A percentile compares a stretch with the other conserved stretches of the same genome.
Conservation (phyloP, 306 rosid species). For the Alnus rubra region DNA sequence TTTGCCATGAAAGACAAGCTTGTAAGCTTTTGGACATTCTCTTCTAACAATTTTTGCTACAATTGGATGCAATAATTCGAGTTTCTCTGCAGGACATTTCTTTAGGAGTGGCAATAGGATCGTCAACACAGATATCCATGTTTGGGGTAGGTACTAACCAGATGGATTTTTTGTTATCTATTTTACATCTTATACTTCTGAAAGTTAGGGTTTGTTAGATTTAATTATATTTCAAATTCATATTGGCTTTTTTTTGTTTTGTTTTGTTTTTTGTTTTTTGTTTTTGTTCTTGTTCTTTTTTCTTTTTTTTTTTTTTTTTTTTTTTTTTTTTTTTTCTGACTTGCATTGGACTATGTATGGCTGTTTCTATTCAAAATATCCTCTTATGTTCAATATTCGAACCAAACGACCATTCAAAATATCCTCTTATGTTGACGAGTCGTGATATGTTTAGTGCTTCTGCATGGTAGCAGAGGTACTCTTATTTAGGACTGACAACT, state of each 20-base stretch:
- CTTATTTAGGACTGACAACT: neutral
- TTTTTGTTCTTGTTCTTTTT: no score
- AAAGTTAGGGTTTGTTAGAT: neutral
- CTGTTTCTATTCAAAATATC: neutral
- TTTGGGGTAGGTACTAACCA: conserved; percentile 57
- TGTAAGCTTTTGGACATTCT: conserved; percentile 39
- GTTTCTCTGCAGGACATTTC: conserved; percentile 66
- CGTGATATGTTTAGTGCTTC: neutral
- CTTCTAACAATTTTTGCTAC: neutral
- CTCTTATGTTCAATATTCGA: neutral
- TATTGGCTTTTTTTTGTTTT: neutral
- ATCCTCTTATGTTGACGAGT: neutral
- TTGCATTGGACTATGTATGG: no score
- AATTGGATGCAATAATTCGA: conserved; percentile 6
- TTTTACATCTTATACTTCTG: neutral
- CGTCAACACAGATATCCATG: conserved; percentile 83
- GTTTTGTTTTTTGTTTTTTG: neutral
- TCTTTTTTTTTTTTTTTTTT: neutral
- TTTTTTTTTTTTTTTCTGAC: neutral
- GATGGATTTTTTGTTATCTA: conserved; percentile 1
- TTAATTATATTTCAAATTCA: neutral
- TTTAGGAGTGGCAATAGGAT: conserved; percentile 81
- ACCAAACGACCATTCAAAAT: neutral
- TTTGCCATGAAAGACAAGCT: conserved; percentile 94
- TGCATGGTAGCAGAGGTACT: neutral